Base-by-base conservation (phyloP, 1,284 basidiomycete species). In the Waitea zeae region DNA sequence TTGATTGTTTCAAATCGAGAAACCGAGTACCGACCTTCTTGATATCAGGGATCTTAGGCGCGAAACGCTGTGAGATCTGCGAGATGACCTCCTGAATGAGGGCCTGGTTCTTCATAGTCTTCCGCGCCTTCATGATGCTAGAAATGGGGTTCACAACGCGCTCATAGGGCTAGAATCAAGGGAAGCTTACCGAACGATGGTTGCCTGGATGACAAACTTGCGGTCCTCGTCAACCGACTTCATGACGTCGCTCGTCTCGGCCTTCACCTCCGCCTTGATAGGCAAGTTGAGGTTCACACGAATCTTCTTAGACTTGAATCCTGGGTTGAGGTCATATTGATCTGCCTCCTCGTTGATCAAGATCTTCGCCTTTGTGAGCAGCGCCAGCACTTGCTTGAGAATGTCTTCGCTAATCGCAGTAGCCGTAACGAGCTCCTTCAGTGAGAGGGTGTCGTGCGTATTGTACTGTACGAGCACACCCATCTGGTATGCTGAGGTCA, bases 141-240 rank as follows among this genome's bases (percentile, higher is more conserved):
- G 4, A 38, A 20, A 34, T 36, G 13, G 12, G 14, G 13, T 13
- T 33, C 18, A 28, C 15, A 14, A 18, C n/a, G 7, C 14, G 4
- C 20, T 12, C 14, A n/a, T n/a, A n/a, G n/a, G n/a, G n/a, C n/a
- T n/a, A n/a, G n/a, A n/a, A n/a, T n/a, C n/a, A n/a, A n/a, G n/a
- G n/a, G n/a, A n/a, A n/a, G 48, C 74, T 28, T 51, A 87, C 80
- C 87, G 80, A 34, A 98, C 93, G 48, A 98, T 95, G 12, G 87
- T 93, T 12, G 93, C 93, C 54, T 98, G 95, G 39, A 97, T 90
- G 39, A 95, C 76, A 50, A 95, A 84, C 63, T 95, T 93, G 41
- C 93, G 75, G 52, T 98, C 93, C 58, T 98, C 93, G 46, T 98
- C 93, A 6, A 98, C 92, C 17, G 82, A 83, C 65, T 93, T 92